Evolutionary conservation across 2,329 filamentous ascomycete genomes (phyloP), one percentile per base, ranked within the genome.

Genomic region (Apiospora kogelbergensis): DNA sequence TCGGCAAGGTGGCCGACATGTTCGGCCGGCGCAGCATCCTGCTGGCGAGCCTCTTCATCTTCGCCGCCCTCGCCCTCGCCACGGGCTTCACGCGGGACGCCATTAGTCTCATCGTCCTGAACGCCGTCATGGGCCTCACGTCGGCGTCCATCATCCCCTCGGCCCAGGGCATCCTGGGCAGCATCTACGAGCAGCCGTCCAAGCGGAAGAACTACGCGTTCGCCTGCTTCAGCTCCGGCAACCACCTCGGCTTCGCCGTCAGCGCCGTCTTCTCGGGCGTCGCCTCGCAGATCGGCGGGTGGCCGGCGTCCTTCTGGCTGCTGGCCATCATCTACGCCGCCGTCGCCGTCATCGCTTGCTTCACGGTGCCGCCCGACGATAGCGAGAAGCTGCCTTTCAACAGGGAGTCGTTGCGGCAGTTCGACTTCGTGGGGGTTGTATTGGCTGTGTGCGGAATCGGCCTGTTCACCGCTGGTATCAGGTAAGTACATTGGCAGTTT

Each of bases 391-490:
- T 53, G 0, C 46, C 46, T 15, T 82, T 79, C 60, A 72, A 83
- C 71, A 71, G 80, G 5, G 71, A 67, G 33, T 70, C 85, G 0
- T 46, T 90, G 48, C 87, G 85, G 75, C 83, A 81, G 46, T 88
- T 92, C 73, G 90, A 92, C 78, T 76, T 88, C 7, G 77, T 90
- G 0, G 90, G 90, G 0, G 89, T 88, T 0, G 74, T 84, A 0
- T 77, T 91, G 70, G 89, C 89, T 3, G 84, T 92, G 42, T 82
- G 86, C n/a, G 90, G 90, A 0, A 89, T 91, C 69, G 89, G 88
- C 3, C 84, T 90, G 82, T 88, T 91, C 74, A 89, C 88, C 17
- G 88, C 88, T 26, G 86, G 86, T 1, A 80, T 91, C 69, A 89
- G 84, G 46, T 7, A 30, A 30, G 46, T 53, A 6, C 5, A 15